phyloP scores from a whole-genome alignment of 2,329 filamentous ascomycete genomes.

The Dactylonectria estremocensis region DNA sequence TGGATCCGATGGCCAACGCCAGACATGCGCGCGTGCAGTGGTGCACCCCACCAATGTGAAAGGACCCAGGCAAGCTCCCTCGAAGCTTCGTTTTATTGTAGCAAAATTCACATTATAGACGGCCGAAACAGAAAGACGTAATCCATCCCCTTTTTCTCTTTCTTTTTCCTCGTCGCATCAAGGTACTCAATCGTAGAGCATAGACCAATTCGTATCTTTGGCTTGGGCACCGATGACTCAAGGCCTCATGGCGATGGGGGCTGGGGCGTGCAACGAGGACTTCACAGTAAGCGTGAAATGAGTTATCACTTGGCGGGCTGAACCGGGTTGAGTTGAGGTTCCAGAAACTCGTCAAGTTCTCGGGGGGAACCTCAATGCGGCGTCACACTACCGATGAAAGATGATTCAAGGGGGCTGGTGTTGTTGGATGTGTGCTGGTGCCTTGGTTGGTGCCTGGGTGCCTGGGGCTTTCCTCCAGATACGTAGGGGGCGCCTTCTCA shows the following conservation, averaged over 20 bases:
- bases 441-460: conserved; percentile 30
- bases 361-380: background rate
- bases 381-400: background rate
- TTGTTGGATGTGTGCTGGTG: conserved; percentile 26
- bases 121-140: conserved; percentile 24
- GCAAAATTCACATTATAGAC: conserved; percentile 2
- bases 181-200: conserved; percentile 22
- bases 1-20: conserved; percentile 3
- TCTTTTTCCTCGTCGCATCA: conserved; percentile 28
- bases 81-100: conserved; percentile 34
- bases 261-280: conserved; percentile 6
- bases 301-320: background rate
- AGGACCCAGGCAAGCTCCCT: conserved; percentile 33
- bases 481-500: conserved; percentile 24
- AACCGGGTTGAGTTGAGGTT: conserved; percentile 1
- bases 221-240: conserved; percentile 40
- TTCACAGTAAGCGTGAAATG: background rate
- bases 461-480: conserved; percentile 41
- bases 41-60: conserved; percentile 40
- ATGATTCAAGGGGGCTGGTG: background rate
- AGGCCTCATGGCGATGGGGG: conserved; percentile 11
- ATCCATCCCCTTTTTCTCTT: conserved; percentile 18
- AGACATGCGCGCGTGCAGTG: conserved; percentile 21
- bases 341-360: background rate
- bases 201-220: conserved; percentile 9